Conservation (phyloP, 2,329 filamentous ascomycete genomes). For the Venturia pyrina region DNA sequence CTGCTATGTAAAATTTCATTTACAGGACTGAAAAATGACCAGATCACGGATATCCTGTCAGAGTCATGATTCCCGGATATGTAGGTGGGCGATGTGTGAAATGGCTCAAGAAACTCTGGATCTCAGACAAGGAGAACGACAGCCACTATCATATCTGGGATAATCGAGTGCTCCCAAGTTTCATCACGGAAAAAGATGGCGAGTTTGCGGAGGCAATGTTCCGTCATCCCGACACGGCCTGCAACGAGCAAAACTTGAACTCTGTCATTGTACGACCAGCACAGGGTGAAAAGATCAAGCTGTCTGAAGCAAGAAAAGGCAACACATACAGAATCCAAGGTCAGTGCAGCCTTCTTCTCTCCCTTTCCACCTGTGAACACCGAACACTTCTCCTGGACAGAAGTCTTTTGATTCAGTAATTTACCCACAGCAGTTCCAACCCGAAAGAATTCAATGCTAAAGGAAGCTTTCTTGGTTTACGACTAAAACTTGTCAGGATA, state of each 20-base stretch:
- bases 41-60: conserved; percentile 35
- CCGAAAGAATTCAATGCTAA: not conserved
- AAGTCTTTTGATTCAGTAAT: too few species aligned
- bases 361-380: too few species aligned
- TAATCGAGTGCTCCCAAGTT: conserved; percentile 38
- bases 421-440: too few species aligned
- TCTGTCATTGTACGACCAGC: conserved; percentile 37
- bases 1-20: not conserved
- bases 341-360: too few species aligned
- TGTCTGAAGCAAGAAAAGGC: conserved; percentile 28
- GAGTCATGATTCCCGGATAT: conserved; percentile 32
- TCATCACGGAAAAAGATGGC: conserved; percentile 33
- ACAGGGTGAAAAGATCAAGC: conserved; percentile 35
- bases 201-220: conserved; percentile 34
- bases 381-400: too few species aligned
- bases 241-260: conserved; percentile 41
- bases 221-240: conserved; percentile 32
- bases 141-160: conserved; percentile 41
- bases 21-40: conserved; percentile 15
- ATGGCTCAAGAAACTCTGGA: conserved; percentile 33
- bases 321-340: conserved; percentile 18
- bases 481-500: conserved; percentile 20
- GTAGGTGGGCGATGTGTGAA: conserved; percentile 33
- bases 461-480: not conserved
- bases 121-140: conserved; percentile 31